These are phyloP conservation scores for Bocquillonia castaneifolia DNA, from an alignment of 441 rosid genomes.

Conservation along the genomic window DNA sequence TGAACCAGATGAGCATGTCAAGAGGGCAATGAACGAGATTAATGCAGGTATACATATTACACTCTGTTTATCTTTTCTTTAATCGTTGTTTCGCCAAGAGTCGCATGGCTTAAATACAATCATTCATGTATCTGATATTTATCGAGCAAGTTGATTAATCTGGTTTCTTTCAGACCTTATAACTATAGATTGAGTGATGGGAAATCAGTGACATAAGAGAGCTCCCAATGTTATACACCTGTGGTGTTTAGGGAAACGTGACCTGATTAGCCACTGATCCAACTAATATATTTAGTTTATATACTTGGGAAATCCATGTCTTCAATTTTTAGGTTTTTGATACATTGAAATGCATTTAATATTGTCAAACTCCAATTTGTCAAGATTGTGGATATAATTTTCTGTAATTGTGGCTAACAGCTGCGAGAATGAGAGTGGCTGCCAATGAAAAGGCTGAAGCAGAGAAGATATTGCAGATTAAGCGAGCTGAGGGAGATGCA, in stretches of 20 bases:
- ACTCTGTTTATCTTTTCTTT: not conserved
- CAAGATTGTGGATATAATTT: slow-evolving; percentile 3
- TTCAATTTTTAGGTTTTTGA: not conserved
- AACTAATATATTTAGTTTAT: not conserved
- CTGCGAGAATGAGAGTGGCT: slow-evolving; percentile 55
- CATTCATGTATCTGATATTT: not conserved
- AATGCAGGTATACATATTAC: slow-evolving; percentile 42
- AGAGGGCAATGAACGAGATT: slow-evolving; percentile 63
- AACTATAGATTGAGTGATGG: not conserved
- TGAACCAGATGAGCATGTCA: slow-evolving; percentile 54
- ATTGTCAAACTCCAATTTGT: not conserved
- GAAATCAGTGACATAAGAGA: not conserved
- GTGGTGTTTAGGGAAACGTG: not conserved
- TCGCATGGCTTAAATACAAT: not conserved
- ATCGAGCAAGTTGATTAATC: not conserved
- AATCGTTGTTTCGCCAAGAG: not conserved
- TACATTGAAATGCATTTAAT: not conserved
- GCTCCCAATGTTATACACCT: not conserved
- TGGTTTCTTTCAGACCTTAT: not conserved
- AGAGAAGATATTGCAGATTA: slow-evolving; percentile 55
- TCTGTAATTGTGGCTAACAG: slow-evolving; percentile 22
- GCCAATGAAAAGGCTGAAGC: slow-evolving; percentile 62
- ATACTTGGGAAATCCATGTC: not conserved
- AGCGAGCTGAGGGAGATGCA: slow-evolving; percentile 61
- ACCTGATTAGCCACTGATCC: not conserved